These are phyloP conservation scores for Saccharomyces jurei DNA, from an alignment of 805 yeast genomes.

Conservation along the genomic window DNA sequence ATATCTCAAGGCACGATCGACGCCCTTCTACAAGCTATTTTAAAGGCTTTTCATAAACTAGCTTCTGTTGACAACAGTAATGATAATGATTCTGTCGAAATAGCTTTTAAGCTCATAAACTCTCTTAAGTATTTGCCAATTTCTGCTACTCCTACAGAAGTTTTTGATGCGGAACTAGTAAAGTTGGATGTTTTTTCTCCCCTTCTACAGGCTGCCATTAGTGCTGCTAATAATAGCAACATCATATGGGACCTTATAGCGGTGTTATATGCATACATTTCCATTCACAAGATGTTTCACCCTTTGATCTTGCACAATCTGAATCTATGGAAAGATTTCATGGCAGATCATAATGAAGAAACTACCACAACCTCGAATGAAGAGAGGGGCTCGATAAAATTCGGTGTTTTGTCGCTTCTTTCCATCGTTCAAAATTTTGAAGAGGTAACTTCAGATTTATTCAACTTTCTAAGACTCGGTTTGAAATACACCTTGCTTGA, in stretches of 20 bases:
- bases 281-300: constrained; percentile 12
- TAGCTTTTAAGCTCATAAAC: not conserved
- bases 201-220: not conserved
- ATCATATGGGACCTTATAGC: constrained; percentile 13
- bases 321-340: constrained; percentile 5
- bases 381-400: not conserved
- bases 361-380: not conserved
- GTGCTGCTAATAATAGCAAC: constrained; percentile 1
- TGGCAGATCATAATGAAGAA: not conserved
- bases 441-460: constrained; percentile 5
- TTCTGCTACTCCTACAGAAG: not conserved
- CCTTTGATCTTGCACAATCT: constrained; percentile 10
- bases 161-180: not conserved
- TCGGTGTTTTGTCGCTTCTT: not conserved
- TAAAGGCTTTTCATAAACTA: not conserved
- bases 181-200: constrained; percentile 11
- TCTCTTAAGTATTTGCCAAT: not conserved
- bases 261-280: constrained; percentile 17
- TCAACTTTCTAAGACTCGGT: constrained; percentile 8
- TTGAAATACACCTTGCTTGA: constrained; percentile 8
- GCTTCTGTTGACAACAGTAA: not conserved
- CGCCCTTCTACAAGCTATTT: not conserved
- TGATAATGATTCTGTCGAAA: not conserved
- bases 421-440: constrained; percentile 7
- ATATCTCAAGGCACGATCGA: not conserved